Conservation (phyloP, 768 basidiomycete species). For the Agrocybe pediades region DNA sequence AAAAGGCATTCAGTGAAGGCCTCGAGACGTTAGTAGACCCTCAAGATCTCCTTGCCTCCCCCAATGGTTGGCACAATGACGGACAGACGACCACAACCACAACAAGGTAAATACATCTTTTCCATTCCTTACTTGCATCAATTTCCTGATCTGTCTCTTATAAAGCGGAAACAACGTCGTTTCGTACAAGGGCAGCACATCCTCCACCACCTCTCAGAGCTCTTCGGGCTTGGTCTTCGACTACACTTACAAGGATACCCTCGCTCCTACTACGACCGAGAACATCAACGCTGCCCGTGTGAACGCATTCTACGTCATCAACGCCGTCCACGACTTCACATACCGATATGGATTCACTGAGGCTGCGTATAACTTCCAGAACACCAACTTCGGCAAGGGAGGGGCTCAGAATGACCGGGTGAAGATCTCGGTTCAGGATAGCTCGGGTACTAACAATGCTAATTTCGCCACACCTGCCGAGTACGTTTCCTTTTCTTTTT, state of each 20-base stretch:
- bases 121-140: neutral
- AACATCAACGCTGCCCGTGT: constrained; percentile 56
- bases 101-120: neutral
- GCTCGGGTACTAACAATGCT: constrained; percentile 45
- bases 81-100: constrained; percentile 8
- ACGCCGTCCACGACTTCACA: constrained; percentile 53
- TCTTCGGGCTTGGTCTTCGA: constrained; percentile 36
- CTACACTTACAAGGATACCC: constrained; percentile 32
- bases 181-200: constrained; percentile 28
- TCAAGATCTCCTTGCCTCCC: constrained; percentile 54
- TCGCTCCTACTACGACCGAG: constrained; percentile 34
- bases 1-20: constrained; percentile 53
- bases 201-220: constrained; percentile 34
- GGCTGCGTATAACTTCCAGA: constrained; percentile 47
- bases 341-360: constrained; percentile 56
- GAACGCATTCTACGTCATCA: constrained; percentile 60
- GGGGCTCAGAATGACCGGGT: constrained; percentile 53
- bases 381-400: constrained; percentile 55
- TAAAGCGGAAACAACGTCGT: constrained; percentile 34
- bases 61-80: constrained; percentile 43
- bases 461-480: constrained; percentile 31
- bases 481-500: constrained; percentile 2
- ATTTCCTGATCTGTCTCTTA: neutral
- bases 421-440: constrained; percentile 53
- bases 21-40: constrained; percentile 53